These are phyloP conservation scores for Boechera divaricarpa DNA, from an alignment of 345 rosid genomes.

Conservation along the genomic window DNA sequence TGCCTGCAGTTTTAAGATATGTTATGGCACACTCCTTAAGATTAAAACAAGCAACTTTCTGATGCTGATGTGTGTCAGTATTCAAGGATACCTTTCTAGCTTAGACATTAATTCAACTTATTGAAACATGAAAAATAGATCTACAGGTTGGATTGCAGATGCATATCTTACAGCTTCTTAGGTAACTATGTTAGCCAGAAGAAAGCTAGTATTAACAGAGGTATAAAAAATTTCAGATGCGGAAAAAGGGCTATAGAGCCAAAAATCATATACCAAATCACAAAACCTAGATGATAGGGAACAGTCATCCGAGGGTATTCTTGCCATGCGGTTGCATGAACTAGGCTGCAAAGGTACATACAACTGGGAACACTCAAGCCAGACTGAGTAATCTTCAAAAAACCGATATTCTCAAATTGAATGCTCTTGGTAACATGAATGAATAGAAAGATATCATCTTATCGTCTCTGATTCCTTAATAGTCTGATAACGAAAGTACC, in stretches of 20 bases:
- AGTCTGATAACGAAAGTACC: slow-evolving; percentile 17
- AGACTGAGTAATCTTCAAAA: slow-evolving; percentile 24
- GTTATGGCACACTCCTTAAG: slow-evolving; percentile 10
- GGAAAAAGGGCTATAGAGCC: background rate
- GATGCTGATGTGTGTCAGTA: background rate
- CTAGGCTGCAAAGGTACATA: slow-evolving; percentile 22
- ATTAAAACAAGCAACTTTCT: background rate
- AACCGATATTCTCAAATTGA: slow-evolving; percentile 4
- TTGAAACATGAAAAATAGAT: background rate
- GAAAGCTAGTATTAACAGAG: too few species aligned
- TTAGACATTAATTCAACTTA: background rate
- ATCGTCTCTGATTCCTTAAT: background rate
- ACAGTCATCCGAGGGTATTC: background rate
- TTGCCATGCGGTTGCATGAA: background rate
- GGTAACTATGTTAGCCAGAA: background rate
- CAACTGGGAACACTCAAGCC: slow-evolving; percentile 13
- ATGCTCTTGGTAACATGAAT: background rate
- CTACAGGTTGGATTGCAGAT: background rate
- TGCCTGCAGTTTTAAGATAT: slow-evolving; percentile 56
- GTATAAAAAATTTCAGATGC: too few species aligned
- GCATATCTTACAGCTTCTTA: slow-evolving; percentile 1
- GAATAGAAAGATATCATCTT: background rate
- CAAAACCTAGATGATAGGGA: slow-evolving; percentile 16
- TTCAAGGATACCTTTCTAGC: background rate
- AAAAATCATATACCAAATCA: background rate